Evolutionary conservation across 2,329 filamentous ascomycete genomes (phyloP), one percentile per base, ranked within the genome.

Genomic region (Cercospora sesami): DNA sequence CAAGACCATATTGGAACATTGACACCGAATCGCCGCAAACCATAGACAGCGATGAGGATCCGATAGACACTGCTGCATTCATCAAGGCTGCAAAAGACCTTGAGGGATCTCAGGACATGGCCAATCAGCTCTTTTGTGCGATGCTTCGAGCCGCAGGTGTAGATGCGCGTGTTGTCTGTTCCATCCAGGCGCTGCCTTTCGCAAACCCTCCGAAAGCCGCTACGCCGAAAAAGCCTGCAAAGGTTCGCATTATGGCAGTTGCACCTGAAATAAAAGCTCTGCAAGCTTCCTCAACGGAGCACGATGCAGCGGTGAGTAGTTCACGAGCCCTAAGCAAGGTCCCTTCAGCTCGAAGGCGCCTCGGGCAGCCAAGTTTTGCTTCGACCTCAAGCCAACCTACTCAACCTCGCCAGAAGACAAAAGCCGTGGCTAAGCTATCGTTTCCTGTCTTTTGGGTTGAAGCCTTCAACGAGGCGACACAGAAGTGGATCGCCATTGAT

Each of bases 401-500:
- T n/a, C 21, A 69, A n/a, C 66, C 71, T 4, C 69, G 63, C 57
- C 67, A 77, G 74, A 78, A 80, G 26, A 77, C 78, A 36, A 80
- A 79, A 21, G 80, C 76, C 14, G 86, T 90, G 10, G 85, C 85
- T 26, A 92, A 94, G 75, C 94, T 93, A 0, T 79, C 87, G 0
- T 92, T 90, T 74, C 95, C 95, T 0, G 85, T 98, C 3, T 98
- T 93, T 77, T 99, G 95, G 95, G 90, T 97, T 0, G 95, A 99
- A 80, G 90, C 92, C 3, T 91, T 97, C 71, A 94, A 97, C 71
- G 84, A 89, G 63, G 91, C 91, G 0, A 88, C 93, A 71, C 92
- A 97, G 77, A 96, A 93, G 82, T 99, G 95, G 95, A 87, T 97
- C 65, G 86, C 93, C 0, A 87, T 95, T 42, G 95, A 99, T 77